Base-by-base conservation (phyloP, 441 rosid genomes). In the Pelargonium australe region DNA sequence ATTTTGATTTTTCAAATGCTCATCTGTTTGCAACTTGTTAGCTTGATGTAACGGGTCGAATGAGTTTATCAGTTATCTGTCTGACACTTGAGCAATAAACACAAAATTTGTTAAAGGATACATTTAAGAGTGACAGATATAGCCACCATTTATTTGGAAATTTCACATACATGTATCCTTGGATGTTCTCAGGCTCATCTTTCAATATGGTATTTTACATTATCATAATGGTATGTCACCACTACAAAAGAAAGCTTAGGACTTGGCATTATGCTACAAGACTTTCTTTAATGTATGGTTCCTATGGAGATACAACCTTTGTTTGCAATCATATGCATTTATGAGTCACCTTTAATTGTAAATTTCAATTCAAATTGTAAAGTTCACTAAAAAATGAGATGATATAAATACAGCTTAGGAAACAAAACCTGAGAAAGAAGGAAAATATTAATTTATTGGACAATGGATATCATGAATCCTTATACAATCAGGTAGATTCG, bases 1-100 rank as follows among this genome's bases (percentile, higher is more conserved):
- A 55, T 72, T 68, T 70, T 23, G 53, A 61, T 37, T 41, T 25
- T 60, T 25, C 23, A 31, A 3, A 63, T 40, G 55, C 41, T 51
- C 55, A 31, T 57, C 8, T 60, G 51, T 58, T n/a, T 70, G 20
- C n/a, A 28, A 23, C 53, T 45, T 60, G 41, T 53, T 62, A 57
- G 57, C 66, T 16, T 57, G 16, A 17, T 57, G 41, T 37, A 37
- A 37, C 8, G 8, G 41, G 8, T 37, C 41, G 41, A 37, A 37
- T 7, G 41, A 1, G 41, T 37, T 6, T 37, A 37, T 37, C 41
- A 37, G 8, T 6, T 6, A 37, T 37, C 8, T 37, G 41, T 37
- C 7, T 37, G 41, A 37, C 8, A 37, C 41, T 5, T 37, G 0
- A 5, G 41, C 8, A 37, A 37, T 37, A 37, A 37, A 37, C 41